Conservation (phyloP, 2,329 filamentous ascomycete species). For the Shiraia bambusicola region DNA sequence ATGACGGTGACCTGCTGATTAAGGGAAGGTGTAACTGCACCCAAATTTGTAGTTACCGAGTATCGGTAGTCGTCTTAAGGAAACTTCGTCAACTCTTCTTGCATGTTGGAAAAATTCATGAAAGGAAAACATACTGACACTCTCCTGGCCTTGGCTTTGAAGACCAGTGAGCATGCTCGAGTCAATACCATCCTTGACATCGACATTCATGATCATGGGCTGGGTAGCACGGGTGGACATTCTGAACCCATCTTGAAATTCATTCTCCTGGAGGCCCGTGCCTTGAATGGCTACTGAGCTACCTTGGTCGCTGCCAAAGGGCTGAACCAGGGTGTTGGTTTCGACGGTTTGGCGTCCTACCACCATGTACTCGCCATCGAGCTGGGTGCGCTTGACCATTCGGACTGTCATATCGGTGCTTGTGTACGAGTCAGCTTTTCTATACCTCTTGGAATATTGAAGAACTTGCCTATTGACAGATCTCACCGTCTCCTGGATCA, state of each 20-base stretch:
- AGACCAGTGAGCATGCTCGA: constrained; percentile 37
- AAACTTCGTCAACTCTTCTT: background rate
- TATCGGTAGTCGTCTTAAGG: constrained; percentile 40
- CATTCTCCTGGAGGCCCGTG: constrained; percentile 42
- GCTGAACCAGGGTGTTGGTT: constrained; percentile 36
- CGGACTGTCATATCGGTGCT: constrained; percentile 42
- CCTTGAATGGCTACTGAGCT: constrained; percentile 36
- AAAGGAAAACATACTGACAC: constrained; percentile 29
- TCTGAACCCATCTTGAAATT: constrained; percentile 43
- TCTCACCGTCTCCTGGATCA: constrained; percentile 41
- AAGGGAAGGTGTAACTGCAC: constrained; percentile 35
- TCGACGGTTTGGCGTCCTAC: constrained; percentile 42
- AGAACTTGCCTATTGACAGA: constrained; percentile 35
- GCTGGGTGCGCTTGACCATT: constrained; percentile 32
- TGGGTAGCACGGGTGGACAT: constrained; percentile 41
- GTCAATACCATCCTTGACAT: constrained; percentile 40
- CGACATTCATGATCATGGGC: constrained; percentile 40
- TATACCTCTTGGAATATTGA: background rate
- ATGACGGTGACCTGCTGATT: constrained; percentile 42
- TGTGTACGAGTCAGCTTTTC: constrained; percentile 2
- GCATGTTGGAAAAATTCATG: background rate
- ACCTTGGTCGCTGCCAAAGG: constrained; percentile 31
- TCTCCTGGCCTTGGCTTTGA: constrained; percentile 30
- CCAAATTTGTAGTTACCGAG: constrained; percentile 37
- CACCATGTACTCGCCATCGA: constrained; percentile 43